Base-by-base conservation (phyloP, 2,329 filamentous ascomycete species). In the Talaromyces rugulosus region DNA sequence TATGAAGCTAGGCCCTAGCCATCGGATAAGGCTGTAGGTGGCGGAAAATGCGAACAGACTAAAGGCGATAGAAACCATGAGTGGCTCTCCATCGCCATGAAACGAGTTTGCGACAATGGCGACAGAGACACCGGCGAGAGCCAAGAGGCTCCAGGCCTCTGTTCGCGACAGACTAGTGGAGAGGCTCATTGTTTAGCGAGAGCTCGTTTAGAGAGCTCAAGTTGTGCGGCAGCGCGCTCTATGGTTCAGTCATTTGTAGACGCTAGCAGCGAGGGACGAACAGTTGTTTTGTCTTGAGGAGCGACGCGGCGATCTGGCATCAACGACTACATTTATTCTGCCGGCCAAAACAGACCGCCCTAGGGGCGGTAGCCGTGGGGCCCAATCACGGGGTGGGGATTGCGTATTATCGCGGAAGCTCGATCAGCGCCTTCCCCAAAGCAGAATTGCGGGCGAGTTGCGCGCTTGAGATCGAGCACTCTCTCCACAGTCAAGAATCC, bases 1-100 rank as follows among this genome's bases (percentile, higher is more conserved):
- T 74, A 97, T 88, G 75, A 99, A 98, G 1, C 90, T 89, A 61
- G 91, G 88, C 1, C 94, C 94, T 5, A 97, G 89, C 94, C 94
- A 98, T 80, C 90, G 84, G 76, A 98, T 94, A 80, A 97, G 86
- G 70, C 90, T 87, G 76, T 91, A 98, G 64, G 87, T 87, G 55
- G 89, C 86, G 4, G 88, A 83, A 74, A 96, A 99, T 40, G 91
- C 92, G 67, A 96, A 82, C 27, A 89, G 86, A 71, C 91, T 95
- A 69, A 98, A 89, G 16, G 93, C 91, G 61, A 96, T 81, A 0
- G 92, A 96, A 9, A 92, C 94, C 67, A 96, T 83, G 69, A 99
- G 84, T 42, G 95, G 94, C 69, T 95, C 92, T 67, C 92, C 93
- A 76, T 96, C 90, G 68, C 87, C 90, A 63, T 88, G 85, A 72